phyloP scores from a whole-genome alignment of 441 rosid genomes.

The Gossypium trilobum region DNA sequence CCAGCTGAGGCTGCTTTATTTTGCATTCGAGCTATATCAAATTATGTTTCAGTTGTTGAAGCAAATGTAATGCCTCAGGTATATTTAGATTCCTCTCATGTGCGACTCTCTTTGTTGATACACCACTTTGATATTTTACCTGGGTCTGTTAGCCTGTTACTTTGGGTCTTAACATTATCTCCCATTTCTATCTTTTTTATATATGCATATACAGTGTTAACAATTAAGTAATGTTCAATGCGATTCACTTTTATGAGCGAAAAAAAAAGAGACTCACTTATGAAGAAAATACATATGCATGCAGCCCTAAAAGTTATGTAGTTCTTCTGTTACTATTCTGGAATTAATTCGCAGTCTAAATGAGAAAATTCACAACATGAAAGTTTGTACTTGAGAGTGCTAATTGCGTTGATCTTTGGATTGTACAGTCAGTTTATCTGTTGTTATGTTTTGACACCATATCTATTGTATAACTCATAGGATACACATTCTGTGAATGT shows the following conservation, averaged over 20 bases:
- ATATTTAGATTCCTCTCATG: constrained; percentile 10
- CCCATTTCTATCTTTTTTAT: background rate
- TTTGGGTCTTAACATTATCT: background rate
- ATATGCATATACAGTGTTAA: background rate
- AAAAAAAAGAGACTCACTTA: background rate
- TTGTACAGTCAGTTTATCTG: background rate
- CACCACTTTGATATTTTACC: background rate
- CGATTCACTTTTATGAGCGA: background rate
- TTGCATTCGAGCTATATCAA: constrained; percentile 88
- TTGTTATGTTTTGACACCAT: background rate
- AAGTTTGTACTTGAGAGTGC: background rate
- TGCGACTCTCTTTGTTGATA: background rate
- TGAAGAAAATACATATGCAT: background rate
- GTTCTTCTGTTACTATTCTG: background rate
- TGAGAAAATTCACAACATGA: background rate
- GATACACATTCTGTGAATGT: background rate
- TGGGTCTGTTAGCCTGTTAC: background rate
- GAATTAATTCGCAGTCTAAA: background rate
- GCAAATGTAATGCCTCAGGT: constrained; percentile 94
- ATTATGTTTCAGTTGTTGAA: constrained; percentile 70
- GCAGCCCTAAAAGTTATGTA: background rate
- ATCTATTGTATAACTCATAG: background rate
- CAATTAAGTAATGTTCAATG: background rate
- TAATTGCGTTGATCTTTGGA: background rate
- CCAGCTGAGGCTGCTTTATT: constrained; percentile 96